Base-by-base conservation (phyloP, 2,329 filamentous ascomycete species). In the Peltaster fructicola region DNA sequence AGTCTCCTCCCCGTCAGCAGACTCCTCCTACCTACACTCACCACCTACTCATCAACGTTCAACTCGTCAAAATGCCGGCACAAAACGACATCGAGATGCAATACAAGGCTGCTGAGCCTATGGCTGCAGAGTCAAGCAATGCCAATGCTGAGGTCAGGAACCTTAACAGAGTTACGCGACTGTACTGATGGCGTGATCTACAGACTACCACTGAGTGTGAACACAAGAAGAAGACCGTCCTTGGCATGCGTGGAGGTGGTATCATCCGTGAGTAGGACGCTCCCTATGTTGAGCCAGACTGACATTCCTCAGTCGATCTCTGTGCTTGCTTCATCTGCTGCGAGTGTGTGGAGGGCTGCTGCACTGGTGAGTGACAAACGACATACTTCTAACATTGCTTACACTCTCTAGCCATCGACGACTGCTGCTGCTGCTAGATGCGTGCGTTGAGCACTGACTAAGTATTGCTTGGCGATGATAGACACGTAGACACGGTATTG, bases 321-420 rank as follows among this genome's bases (percentile, higher is more conserved):
- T 43, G 39, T 25, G 39, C 39, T 21, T 43, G 39, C 30, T 43
- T 43, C 37, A 41, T 43, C 29, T 43, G 39, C 33, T 43, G 39
- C 33, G 39, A 43, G 24, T 38, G 34, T 27, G 30, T 39, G 27
- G 33, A 37, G 31, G 30, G 37, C 29, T 20, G n/a, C n/a, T n/a
- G n/a, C n/a, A n/a, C n/a, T n/a, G n/a, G n/a, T n/a, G n/a, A 33
- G 24, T 20, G 7, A 20, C 9, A 9, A 14, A 16, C 12, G 5
- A 20, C 17, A 4, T 4, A 5, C 10, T 6, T 8, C 11, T 7
- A 12, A 7, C 15, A 6, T 14, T 21, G 8, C 11, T 13, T 14
- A 9, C 8, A 8, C 14, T 13, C 8, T 15, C 14, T 7, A 8
- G 35, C 32, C n/a, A 25, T 43, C 17, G 39, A 43, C 22, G 39